Base-by-base conservation (phyloP, 352 stramenopile genomes). In the Globisporangium barbulae region DNA sequence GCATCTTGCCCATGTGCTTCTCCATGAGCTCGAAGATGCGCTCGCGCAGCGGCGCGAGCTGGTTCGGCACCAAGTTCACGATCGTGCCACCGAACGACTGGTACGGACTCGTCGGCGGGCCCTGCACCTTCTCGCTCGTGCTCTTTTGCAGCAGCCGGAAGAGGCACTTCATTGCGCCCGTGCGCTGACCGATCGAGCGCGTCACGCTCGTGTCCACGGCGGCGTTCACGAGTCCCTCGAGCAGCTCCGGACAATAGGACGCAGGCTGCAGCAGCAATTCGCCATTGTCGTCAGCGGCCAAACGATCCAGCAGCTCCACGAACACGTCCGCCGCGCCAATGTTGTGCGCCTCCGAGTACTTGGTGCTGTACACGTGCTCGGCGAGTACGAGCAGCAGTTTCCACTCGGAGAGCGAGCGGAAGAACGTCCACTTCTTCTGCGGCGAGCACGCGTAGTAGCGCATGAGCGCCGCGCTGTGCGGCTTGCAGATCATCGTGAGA, bases 351-450 rank as follows among this genome's bases (percentile, higher is more conserved):
- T 94, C 84, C 48, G 70, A 71, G 64, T 85, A 91, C 53, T 76
- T 59, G 10, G 72, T 69, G 50, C 74, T 83, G 67, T 79, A 91
- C 42, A 97, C 85, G 62, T 93, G 89, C 53, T 89, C 67, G 1
- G 84, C 84, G 53, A 97, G 74, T 56, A 94, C 76, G 15, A 96
- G 69, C 64, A 97, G 71, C 61, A 97, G 59, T 42, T 96, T 94
- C 85, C 90, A 96, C 54, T 97, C 90, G 31, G 89, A 76, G 33
- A 97, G 63, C 6, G 83, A 73, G 37, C 81, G 74, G 74, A 95
- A 97, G 61, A 97, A 93, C 53, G 83, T 72, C 88, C 89, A 96
- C 64, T 97, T 97, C 53, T 89, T 92, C 50, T 81, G 76, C 6
- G 85, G 82, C 37, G 83, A 85, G 10, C 69, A 80, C 25, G 70